A percentile compares a stretch with the other conserved stretches of the same genome.
These are phyloP conservation scores for Casaregolazyma lundiana DNA, from an alignment of 1,139 yeast species.

Conservation along the genomic window DNA sequence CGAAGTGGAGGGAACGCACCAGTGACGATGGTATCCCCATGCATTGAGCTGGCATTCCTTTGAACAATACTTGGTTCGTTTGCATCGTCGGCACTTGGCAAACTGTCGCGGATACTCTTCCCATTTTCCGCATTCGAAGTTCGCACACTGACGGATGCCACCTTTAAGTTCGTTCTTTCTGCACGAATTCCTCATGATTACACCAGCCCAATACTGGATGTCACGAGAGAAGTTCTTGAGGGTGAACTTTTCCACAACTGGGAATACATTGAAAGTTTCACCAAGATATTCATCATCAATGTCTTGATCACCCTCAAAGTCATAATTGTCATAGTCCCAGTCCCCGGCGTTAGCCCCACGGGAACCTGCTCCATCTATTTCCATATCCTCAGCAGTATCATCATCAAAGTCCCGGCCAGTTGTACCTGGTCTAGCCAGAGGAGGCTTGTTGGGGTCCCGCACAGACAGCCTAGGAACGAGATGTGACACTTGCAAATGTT, in stretches of 20 bases:
- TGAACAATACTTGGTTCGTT: slow-evolving; percentile 90
- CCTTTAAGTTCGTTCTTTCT: slow-evolving; percentile 81
- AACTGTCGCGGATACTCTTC: slow-evolving; percentile 85
- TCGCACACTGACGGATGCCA: slow-evolving; percentile 94
- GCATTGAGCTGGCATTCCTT: slow-evolving; percentile 87
- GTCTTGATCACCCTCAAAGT: slow-evolving; percentile 41
- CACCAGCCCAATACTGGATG: slow-evolving; percentile 95
- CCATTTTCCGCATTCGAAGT: slow-evolving; percentile 94
- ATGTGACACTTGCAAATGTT: slow-evolving; percentile 67
- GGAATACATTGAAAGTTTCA: slow-evolving; percentile 68
- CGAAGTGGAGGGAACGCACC: slow-evolving; percentile 65
- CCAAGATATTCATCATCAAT: slow-evolving; percentile 40
- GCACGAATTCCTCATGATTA: slow-evolving; percentile 92
- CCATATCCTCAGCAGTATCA: slow-evolving; percentile 13
- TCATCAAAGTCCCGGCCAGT: slow-evolving; percentile 18
- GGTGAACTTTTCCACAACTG: slow-evolving; percentile 87
- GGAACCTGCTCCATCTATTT: slow-evolving; percentile 10
- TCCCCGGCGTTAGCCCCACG: slow-evolving; percentile 1
- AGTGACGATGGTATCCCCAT: slow-evolving; percentile 89
- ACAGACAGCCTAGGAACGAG: slow-evolving; percentile 42
- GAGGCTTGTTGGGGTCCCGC: slow-evolving; percentile 27
- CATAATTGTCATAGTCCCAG: slow-evolving; percentile 60
- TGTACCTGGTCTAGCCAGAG: slow-evolving; percentile 21
- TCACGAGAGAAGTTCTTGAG: slow-evolving; percentile 64
- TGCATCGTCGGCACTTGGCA: slow-evolving; percentile 91